Percentiles rank a stretch among this genome's conserved stretches.
phyloP scores from a whole-genome alignment of 306 rosid species.

The Parietaria judaica region DNA sequence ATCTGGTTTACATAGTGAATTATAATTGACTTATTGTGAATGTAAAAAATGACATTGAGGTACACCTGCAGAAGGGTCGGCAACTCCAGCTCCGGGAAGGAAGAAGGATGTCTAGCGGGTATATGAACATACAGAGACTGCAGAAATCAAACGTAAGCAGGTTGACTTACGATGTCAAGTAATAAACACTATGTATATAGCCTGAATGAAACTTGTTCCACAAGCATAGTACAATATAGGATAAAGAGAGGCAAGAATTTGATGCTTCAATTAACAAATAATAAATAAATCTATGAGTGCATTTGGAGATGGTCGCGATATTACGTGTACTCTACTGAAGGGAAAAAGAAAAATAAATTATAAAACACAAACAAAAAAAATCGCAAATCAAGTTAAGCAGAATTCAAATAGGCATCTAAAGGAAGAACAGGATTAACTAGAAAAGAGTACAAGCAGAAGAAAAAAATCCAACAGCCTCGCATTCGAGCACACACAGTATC shows the following conservation, averaged over 20 bases:
- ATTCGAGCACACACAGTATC: no score
- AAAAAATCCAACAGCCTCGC: no score
- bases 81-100: constrained; percentile 83
- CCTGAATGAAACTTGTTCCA: background rate
- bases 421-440: background rate
- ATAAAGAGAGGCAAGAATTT: no score
- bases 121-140: constrained; percentile 87
- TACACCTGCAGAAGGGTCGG: constrained; percentile 91
- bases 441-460: no score
- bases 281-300: no score
- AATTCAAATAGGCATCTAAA: no score
- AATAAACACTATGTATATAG: background rate
- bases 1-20: background rate
- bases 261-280: no score
- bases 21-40: background rate
- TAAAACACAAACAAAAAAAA: no score
- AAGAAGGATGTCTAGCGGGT: constrained; percentile 79
- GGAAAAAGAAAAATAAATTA: no score
- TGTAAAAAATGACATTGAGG: constrained; percentile 6
- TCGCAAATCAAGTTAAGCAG: background rate
- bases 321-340: no score
- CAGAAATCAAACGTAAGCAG: constrained; percentile 21
- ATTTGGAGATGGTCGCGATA: no score
- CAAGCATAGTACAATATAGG: background rate
- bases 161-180: constrained; percentile 12